Base-by-base conservation (phyloP, 2,329 filamentous ascomycete species). In the Cryphonectria radicalis region DNA sequence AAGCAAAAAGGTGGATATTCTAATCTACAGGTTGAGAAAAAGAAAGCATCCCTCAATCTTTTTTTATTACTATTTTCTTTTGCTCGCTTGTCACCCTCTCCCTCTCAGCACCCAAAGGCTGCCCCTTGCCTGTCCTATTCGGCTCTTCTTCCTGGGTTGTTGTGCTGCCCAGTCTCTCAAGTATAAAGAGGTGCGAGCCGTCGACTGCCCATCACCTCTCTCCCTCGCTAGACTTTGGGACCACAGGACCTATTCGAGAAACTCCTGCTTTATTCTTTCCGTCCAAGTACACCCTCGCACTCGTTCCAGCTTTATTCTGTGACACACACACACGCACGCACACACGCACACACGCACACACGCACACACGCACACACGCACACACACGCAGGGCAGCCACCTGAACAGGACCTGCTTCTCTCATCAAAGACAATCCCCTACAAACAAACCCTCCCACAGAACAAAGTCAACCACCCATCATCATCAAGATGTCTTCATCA, bases 101-200 rank as follows among this genome's bases (percentile, higher is more conserved):
- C 46, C 32, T 7, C 28, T 55, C 60, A 50, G 57, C 66, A 62
- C 69, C 69, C 66, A 71, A 67, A 63, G 63, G 64, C 66, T 3
- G 22, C 19, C 46, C 22, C 66, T 68, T 46, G 55, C 40, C 46
- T 63, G 42, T 53, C 57, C 43, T 43, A n/a, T n/a, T 6, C 8
- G 46, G 46, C 46, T 50, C 46, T 50, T n/a, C 60, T 59, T 25
- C 50, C 43, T 32, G 25, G 6, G 7, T 50, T 22, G 50, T 35
- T 71, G 60, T 71, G 66, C 62, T 69, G 63, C 71, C 55, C 57
- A 14, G 59, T 57, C 42, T 60, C 50, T 40, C 70, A 63, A 66
- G 70, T 73, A 73, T 73, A 73, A 50, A 65, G 28, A 70, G 70
- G 46, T n/a, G 69, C 42, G 17, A 70, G 67, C 67, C 46, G 57